These are phyloP conservation scores for Heritiera littoralis DNA, from an alignment of 345 rosid genomes.

Conservation along the genomic window DNA sequence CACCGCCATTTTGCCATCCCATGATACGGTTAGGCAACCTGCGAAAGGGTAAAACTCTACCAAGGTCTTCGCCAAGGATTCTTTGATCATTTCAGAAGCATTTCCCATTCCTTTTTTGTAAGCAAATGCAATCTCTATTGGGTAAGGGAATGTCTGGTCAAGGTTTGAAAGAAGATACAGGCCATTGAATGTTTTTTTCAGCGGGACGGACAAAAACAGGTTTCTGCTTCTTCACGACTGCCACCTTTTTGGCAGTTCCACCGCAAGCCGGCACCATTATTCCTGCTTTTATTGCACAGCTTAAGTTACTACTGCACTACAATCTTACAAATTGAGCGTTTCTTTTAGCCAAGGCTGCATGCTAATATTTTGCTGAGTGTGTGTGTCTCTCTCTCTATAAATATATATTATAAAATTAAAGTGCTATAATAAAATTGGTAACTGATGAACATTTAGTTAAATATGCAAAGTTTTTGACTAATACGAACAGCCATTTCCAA, in stretches of 20 bases:
- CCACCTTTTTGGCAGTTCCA: slow-evolving; percentile 19
- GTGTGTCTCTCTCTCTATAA: no score
- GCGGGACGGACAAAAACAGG: slow-evolving; percentile 59
- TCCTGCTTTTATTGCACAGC: neutral
- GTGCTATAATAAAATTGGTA: no score
- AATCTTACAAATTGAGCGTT: no score
- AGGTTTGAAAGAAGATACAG: slow-evolving; percentile 84
- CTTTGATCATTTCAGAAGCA: slow-evolving; percentile 54
- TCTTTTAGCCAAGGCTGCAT: no score
- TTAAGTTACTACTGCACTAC: neutral
- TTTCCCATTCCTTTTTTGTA: slow-evolving; percentile 60
- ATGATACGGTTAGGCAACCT: slow-evolving; percentile 64
- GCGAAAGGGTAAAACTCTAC: slow-evolving; percentile 79
- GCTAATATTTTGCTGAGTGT: no score
- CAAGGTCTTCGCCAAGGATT: slow-evolving; percentile 68
- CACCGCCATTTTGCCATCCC: slow-evolving; percentile 73
- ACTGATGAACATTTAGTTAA: no score
- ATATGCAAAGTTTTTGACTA: no score
- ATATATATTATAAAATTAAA: no score
- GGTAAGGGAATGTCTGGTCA: slow-evolving; percentile 61
- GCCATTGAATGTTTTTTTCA: slow-evolving; percentile 61
- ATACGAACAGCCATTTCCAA: no score
- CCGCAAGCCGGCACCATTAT: neutral
- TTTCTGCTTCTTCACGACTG: slow-evolving; percentile 48
- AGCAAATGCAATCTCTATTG: slow-evolving; percentile 52